Conservation (phyloP, 306 rosid species). For the Glycyrrhiza uralensis region DNA sequence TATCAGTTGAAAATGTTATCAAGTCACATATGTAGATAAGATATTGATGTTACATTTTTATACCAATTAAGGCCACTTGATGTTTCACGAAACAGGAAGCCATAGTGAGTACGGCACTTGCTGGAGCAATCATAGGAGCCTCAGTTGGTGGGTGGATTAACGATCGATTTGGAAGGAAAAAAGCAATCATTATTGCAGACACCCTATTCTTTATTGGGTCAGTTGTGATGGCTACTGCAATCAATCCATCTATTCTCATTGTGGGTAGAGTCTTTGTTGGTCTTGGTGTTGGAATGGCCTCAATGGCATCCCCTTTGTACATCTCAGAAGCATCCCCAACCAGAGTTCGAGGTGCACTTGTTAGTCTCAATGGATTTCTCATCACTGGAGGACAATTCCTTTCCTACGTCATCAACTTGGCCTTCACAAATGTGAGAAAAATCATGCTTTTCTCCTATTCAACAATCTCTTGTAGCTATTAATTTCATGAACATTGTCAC, state of each 20-base stretch:
- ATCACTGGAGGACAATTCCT: conserved; percentile 75
- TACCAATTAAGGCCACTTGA: background rate
- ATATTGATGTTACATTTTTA: background rate
- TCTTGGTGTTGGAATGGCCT: conserved; percentile 67
- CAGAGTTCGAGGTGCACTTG: conserved; percentile 64
- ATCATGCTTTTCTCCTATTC: background rate
- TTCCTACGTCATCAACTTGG: conserved; percentile 60
- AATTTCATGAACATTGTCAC: background rate
- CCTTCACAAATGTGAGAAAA: conserved; percentile 46
- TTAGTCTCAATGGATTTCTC: conserved; percentile 62
- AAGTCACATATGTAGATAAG: too few species aligned
- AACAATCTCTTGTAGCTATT: background rate
- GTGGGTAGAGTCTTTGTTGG: conserved; percentile 60
- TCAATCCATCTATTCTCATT: conserved; percentile 31
- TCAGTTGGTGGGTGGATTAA: conserved; percentile 64
- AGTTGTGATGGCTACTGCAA: conserved; percentile 47
- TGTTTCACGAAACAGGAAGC: conserved; percentile 42
- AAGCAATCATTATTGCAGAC: conserved; percentile 44
- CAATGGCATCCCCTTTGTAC: conserved; percentile 66
- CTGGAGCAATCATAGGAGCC: conserved; percentile 71
- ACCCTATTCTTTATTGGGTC: conserved; percentile 49
- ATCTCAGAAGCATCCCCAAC: conserved; percentile 74
- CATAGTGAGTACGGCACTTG: conserved; percentile 63
- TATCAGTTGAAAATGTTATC: background rate
- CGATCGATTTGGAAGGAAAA: conserved; percentile 50